Evolutionary conservation across 148 eudicot genomes (phyloP), one percentile per base, ranked within the genome.

Genomic region (Fagopyrum homotropicum): DNA sequence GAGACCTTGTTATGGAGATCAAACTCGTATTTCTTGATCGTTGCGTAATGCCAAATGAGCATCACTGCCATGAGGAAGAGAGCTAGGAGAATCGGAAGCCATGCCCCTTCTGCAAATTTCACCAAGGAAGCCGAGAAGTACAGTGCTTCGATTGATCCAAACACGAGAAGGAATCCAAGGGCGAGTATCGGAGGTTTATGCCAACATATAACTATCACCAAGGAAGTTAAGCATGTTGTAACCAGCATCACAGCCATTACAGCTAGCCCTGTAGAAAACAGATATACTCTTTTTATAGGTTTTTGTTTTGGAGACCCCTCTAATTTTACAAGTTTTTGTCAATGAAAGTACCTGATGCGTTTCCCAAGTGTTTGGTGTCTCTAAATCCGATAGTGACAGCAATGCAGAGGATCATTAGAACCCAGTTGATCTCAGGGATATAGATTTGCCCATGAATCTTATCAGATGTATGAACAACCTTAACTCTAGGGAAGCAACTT

Each of bases 391-490:
- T 84, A 16, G 93, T 89, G 47, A 89, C 90, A 16, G 86, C 89
- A 61, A 89, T 81, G 78, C 89, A 89, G 14, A 89, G 89, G 81
- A 85, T 81, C 90, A 89, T 84, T 47, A 89, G 79, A 45, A 84
- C 83, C 90, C 90, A 89, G 64, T 89, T 87, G 8, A 89, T 81
- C 81, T 89, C 93, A 2, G 90, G 93, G 54, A 89, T 87, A 56
- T 89, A 89, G 73, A 89, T 84, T 75, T 89, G 93, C 29, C 93
- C 93, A 45, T 82, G 80, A 60, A 89, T 85, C 77, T 87, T 80
- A 54, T 86, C 87, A 73, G 93, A 89, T 49, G 93, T 89, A 69
- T 89, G 93, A 59, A 89, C 78, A 22, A 89, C 83, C 81, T 87
- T 89, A 51, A 89, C 93, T 22, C 76, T 77, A 45, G 93, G 93